Evolutionary conservation across 1,139 yeast genomes (phyloP), one percentile per base, ranked within the genome.

Genomic region (Zygoascus hellenicus): DNA sequence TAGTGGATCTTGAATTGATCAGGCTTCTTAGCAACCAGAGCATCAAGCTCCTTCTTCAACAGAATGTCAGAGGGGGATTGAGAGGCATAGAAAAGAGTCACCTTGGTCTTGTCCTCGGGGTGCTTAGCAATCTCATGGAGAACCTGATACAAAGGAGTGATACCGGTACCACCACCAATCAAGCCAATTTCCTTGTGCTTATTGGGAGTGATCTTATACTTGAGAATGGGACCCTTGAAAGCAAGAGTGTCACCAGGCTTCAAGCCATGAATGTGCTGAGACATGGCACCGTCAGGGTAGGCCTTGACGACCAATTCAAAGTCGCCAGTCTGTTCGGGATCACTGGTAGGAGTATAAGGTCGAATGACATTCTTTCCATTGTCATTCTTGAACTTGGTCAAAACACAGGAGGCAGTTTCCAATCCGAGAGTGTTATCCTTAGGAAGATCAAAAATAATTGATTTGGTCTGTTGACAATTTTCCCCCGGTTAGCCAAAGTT

Each of bases 91-190:
- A 81, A 66, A 59, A 86, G 70, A 55, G 77, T 73, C 53, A 84
- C 74, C 67, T 80, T 78, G 56, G 95, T 85, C 59, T 81, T 79
- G 64, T 85, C 95, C 19, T 69, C 68, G 35, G 84, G 82, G 68
- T 83, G 77, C 55, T 74, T 72, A 59, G 85, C 80, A 57, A 89
- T 82, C 46, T 89, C 89, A 58, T 82, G 80, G 58, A 89, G 76
- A 62, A 89, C 84, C 72, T 89, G 96, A 69, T 81, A 86, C 80
- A 90, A 86, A 59, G 97, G 97, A 32, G 97, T 85, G 61, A 89
- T 85, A 58, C 96, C 97, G 42, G 95, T 84, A 62, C 98, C 98
- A 58, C 96, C 96, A 57, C 97, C 97, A 60, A 92, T 75, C 72
- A 92, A 76, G 48, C 85, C 84, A 62, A 94, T 78, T 54, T 80